Base-by-base conservation (phyloP, 148 eudicot genomes). In the Agrostemma githago region DNA sequence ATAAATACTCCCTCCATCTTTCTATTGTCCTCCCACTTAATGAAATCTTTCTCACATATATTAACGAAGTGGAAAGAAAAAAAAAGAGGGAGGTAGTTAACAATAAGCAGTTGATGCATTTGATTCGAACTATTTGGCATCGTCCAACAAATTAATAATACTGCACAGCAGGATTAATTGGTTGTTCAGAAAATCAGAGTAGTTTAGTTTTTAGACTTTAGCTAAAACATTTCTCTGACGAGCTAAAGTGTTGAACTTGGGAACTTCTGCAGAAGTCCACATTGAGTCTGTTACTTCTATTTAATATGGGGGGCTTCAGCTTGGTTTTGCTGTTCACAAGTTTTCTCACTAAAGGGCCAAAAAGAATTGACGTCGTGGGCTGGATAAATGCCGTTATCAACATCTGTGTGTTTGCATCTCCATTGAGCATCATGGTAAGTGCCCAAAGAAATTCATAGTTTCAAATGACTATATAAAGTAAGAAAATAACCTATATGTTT, bases 391-490 rank as follows among this genome's bases (percentile, higher is more conserved):
- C 90, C 9, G 79, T 56, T 11, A 79, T 89, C 78, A 85, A 79
- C 81, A 75, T 85, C 15, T 83, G 83, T 34, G 93, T 89, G n/a
- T 89, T 89, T 66, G 90, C 82, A 20, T 81, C 93, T 57, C 93
- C 90, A 68, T 68, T 89, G 42, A 81, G 87, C 72, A 76, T 87
- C 80, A 89, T 89, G 93, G 93, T 89, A 84, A 62, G 76, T 48
- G 20, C 17, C 19, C 42, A 53, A 6, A 8, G 58, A 39, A 67
- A 15, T 63, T 58, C 20, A 21, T 51, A 20, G 26, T 6, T 68
- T 19, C 71, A 44, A 44, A 44, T 17, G 16, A 44, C 53, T 41
- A 19, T 54, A 70, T 46, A 70, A 51, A 51, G 61, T 53, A 20
- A 48, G 19, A 20, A 53, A 70, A 15, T 19, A 21, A 15, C 14